Evolutionary conservation across 2,329 filamentous ascomycete species (phyloP), one percentile per base, ranked within the genome.

Genomic region (Neophaeococcomyces aloes): DNA sequence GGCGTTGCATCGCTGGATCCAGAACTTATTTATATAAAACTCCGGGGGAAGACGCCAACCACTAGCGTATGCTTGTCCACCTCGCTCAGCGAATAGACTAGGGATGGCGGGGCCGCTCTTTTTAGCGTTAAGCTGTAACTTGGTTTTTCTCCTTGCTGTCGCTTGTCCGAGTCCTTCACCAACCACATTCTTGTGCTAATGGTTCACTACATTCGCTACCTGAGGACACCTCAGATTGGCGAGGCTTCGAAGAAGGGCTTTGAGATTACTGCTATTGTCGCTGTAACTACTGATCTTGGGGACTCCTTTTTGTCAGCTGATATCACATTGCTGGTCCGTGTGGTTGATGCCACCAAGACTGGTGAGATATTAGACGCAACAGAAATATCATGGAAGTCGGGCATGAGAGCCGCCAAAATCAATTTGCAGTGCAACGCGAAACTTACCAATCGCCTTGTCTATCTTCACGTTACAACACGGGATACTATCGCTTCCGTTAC

Each of bases 241-340:
- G 66, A 68, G 43, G 61, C 71, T 31, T 55, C 59, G 32, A 59
- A 61, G 46, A 64, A 67, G 42, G 47, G 56, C 13, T 57, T 69
- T 44, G 58, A 60, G 13, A 60, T 77, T 44, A 71, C 64, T 47
- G 64, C 70, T 37, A 65, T 78, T 23, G 65, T 83, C 46, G 80
- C 79, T 30, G 70, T 84, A 56, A 80, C 78, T 8, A 83, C 79
- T 18, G 81, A 85, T 56, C 65, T 85, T 6, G 81, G 81, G 14
- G 79, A 83, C 53, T 70, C 69, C 1, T 80, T 81, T 56, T 68
- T 76, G 33, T 66, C 70, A n/a, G 55, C 64, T 34, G 61, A 72
- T 53, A 53, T 71, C 17, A 55, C 63, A 10, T 57, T 76, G 7
- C 31, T 41, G 11, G 43, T 43, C 6, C 39, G 48, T 25, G 30